A percentile compares a stretch with the other conserved stretches of the same genome.
phyloP scores from a whole-genome alignment of 495 filamentous ascomycete species.

The Hyphodiscus hymeniophilus region DNA sequence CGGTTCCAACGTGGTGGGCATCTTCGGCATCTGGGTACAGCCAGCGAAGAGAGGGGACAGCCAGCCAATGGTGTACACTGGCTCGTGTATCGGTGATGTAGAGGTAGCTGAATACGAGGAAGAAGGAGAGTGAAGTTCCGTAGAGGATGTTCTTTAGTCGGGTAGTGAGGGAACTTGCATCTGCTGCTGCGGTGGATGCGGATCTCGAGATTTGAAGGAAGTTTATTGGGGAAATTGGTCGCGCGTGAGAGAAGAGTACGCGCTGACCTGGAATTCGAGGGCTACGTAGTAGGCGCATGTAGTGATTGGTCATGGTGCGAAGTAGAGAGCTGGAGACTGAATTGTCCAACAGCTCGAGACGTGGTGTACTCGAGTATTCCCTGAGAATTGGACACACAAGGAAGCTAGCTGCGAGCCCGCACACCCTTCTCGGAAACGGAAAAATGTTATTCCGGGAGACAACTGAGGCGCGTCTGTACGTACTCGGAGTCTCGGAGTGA shows the following conservation, averaged over 20 bases:
- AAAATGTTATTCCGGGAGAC: too few relatives aligned
- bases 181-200: conserved; percentile 24
- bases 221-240: conserved; percentile 9
- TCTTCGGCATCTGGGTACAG: conserved; percentile 81
- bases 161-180: conserved; percentile 27
- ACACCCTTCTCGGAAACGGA: too few relatives aligned
- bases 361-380: too few relatives aligned
- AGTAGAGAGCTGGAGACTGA: background rate
- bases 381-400: too few relatives aligned
- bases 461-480: too few relatives aligned
- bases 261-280: conserved; percentile 2
- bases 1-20: conserved; percentile 72
- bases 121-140: conserved; percentile 44
- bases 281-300: conserved; percentile 11
- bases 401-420: too few relatives aligned
- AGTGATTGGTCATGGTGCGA: conserved; percentile 6
- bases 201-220: conserved; percentile 19
- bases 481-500: too few relatives aligned
- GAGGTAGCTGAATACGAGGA: conserved; percentile 49
- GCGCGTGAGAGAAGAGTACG: conserved; percentile 5
- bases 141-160: conserved; percentile 43
- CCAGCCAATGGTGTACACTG: conserved; percentile 71
- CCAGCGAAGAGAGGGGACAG: conserved; percentile 62
- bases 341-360: background rate
- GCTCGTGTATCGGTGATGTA: conserved; percentile 90